Percentiles rank a stretch among this genome's conserved stretches.
phyloP scores from a whole-genome alignment of 2,329 filamentous ascomycete genomes.

The Aspergillus sp. region DNA sequence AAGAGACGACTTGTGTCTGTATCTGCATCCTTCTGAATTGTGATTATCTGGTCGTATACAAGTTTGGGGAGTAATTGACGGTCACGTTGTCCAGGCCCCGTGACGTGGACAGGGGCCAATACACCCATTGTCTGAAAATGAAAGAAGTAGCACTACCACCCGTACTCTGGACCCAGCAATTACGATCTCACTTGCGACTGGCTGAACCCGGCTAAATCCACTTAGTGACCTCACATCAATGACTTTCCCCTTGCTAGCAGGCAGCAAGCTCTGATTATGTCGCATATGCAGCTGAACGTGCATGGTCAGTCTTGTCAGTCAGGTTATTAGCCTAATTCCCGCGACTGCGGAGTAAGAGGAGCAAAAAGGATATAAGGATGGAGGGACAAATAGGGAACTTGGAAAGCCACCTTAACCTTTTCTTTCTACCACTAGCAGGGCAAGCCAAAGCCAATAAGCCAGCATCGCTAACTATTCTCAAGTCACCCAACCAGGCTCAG shows the following conservation, averaged over 20 bases:
- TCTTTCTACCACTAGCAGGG: too few species aligned
- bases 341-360: neutral
- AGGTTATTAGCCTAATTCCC: neutral
- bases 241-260: too few species aligned
- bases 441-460: too few species aligned
- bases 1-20: slow-evolving; percentile 12
- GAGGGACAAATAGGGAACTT: neutral
- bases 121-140: too few species aligned
- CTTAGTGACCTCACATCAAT: too few species aligned
- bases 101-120: neutral
- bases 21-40: neutral
- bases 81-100: neutral
- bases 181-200: too few species aligned
- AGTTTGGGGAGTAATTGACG: too few species aligned
- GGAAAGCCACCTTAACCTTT: too few species aligned
- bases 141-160: too few species aligned
- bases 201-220: too few species aligned
- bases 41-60: neutral
- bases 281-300: neutral
- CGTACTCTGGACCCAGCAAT: neutral
- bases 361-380: neutral
- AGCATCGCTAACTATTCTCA: too few species aligned
- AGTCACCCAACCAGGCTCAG: neutral
- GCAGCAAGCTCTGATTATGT: neutral
- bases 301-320: too few species aligned